Evolutionary conservation across 2,329 filamentous ascomycete genomes (phyloP).

Genomic region (Nothophoma quercina): DNA sequence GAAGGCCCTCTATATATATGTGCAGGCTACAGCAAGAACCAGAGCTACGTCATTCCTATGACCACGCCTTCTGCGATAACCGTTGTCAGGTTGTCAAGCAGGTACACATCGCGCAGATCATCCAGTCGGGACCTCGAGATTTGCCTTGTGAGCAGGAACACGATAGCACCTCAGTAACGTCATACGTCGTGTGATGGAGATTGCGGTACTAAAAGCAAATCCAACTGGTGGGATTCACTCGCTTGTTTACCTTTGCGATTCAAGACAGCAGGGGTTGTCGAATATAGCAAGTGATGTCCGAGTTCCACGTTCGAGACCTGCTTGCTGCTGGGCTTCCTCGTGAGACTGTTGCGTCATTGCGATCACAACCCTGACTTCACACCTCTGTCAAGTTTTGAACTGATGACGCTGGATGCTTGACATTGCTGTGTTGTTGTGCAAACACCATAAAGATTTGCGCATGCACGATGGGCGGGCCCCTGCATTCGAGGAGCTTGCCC

Average conservation of each 20-base stretch:
- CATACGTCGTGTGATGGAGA: conserved; percentile 13
- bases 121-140: not conserved
- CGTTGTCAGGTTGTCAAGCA: conserved; percentile 17
- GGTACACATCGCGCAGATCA: not conserved
- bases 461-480: conserved; percentile 16
- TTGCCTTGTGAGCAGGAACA: not conserved
- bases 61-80: conserved; percentile 16
- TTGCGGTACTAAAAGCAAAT: not conserved
- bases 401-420: too few species aligned
- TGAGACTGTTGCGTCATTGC: not conserved
- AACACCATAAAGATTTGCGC: conserved; percentile 18
- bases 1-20: conserved; percentile 32
- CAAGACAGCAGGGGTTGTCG: conserved; percentile 8
- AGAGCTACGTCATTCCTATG: conserved; percentile 35
- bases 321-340: conserved; percentile 1
- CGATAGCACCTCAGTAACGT: conserved; percentile 6
- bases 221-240: conserved; percentile 5
- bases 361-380: too few species aligned
- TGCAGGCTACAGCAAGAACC: not conserved
- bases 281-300: conserved; percentile 5
- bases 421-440: too few species aligned
- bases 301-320: conserved; percentile 4
- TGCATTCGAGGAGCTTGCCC: conserved; percentile 22
- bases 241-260: conserved; percentile 9
- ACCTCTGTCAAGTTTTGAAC: too few species aligned